Conservation (phyloP, 805 yeast genomes). For the Priceomyces castillae region DNA sequence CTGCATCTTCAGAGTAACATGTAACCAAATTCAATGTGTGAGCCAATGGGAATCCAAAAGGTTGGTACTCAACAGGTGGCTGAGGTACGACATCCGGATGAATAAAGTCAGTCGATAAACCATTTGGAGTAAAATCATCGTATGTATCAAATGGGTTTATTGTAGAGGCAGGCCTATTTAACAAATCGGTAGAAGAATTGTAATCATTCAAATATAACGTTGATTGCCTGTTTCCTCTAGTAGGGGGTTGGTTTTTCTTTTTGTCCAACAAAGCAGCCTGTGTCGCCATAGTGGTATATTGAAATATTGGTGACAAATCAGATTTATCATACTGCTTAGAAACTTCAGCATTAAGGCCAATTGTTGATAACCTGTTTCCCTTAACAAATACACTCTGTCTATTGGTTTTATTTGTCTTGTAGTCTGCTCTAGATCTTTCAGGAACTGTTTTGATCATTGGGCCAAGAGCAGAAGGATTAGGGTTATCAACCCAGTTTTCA, state of each 20-base stretch:
- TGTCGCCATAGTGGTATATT: slow-evolving; percentile 62
- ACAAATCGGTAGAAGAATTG: slow-evolving; percentile 33
- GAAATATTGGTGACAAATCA: slow-evolving; percentile 37
- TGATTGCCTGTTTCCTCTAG: slow-evolving; percentile 24
- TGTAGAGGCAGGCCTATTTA: slow-evolving; percentile 27
- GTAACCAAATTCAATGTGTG: slow-evolving; percentile 58
- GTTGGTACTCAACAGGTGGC: slow-evolving; percentile 87
- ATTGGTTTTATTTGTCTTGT: slow-evolving; percentile 32
- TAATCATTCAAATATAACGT: slow-evolving; percentile 29
- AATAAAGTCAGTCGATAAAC: slow-evolving; percentile 57
- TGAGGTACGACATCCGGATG: slow-evolving; percentile 85
- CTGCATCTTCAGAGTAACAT: slow-evolving; percentile 91
- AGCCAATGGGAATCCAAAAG: slow-evolving; percentile 75
- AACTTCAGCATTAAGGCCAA: slow-evolving; percentile 40
- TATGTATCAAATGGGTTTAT: slow-evolving; percentile 32
- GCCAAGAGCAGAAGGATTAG: slow-evolving; percentile 40
- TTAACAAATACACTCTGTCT: slow-evolving; percentile 43
- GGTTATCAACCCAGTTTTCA: slow-evolving; percentile 83
- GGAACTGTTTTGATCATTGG: slow-evolving; percentile 50
- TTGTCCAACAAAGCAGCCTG: slow-evolving; percentile 46
- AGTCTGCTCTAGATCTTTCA: slow-evolving; percentile 50
- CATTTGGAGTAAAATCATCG: slow-evolving; percentile 36
- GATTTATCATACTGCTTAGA: slow-evolving; percentile 36
- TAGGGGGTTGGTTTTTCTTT: slow-evolving; percentile 14
- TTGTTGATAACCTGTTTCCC: slow-evolving; percentile 27